Evolutionary conservation across 352 stramenopile genomes (phyloP).

Genomic region (Phytophthora kernoviae): DNA sequence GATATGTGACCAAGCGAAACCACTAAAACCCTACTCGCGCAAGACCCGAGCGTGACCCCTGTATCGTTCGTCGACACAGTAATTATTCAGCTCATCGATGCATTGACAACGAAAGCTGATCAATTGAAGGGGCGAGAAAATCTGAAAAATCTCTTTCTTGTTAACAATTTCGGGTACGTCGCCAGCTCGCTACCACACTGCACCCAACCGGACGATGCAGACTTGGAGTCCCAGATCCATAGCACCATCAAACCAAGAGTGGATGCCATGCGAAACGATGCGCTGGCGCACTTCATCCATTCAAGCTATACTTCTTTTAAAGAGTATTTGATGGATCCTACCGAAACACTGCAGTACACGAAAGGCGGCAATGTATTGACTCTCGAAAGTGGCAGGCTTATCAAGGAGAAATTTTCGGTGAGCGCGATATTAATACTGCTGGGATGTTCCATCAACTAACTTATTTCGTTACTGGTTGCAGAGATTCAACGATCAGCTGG

Average conservation of each 20-base stretch:
- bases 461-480: constrained; percentile 14
- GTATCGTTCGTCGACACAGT: constrained; percentile 66
- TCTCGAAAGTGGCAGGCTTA: constrained; percentile 87
- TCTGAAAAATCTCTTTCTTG: constrained; percentile 89
- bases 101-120: constrained; percentile 53
- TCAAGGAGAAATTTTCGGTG: constrained; percentile 93
- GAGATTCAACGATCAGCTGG: constrained; percentile 77
- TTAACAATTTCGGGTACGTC: constrained; percentile 94
- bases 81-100: constrained; percentile 72
- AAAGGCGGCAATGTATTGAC: constrained; percentile 85
- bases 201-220: constrained; percentile 35
- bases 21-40: constrained; percentile 58
- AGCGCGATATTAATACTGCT: constrained; percentile 3
- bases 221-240: constrained; percentile 59
- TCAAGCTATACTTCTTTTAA: constrained; percentile 76
- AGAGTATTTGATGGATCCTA: constrained; percentile 74
- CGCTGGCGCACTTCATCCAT: constrained; percentile 85
- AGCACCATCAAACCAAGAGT: constrained; percentile 81
- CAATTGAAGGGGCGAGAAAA: constrained; percentile 61
- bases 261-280: constrained; percentile 83
- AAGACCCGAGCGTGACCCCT: constrained; percentile 55
- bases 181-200: constrained; percentile 77
- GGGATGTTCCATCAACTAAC: background rate
- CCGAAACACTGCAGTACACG: constrained; percentile 86
- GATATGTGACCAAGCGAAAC: constrained; percentile 67